Evolutionary conservation across 345 rosid species (phyloP), one percentile per base, ranked within the genome.

Genomic region (Iberis pinnata): DNA sequence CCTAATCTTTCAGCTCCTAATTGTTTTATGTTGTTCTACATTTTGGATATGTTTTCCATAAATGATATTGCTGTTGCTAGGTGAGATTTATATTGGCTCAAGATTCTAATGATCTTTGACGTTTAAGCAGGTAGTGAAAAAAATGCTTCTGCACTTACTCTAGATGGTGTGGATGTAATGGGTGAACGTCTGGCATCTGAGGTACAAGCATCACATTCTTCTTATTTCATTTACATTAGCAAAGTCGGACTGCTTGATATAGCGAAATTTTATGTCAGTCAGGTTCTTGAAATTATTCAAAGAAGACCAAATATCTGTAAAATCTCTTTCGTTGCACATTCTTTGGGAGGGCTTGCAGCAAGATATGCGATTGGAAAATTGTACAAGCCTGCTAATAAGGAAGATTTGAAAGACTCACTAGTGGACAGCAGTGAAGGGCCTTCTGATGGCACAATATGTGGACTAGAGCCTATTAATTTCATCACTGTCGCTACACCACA

Each of bases 81-180:
- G 2, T 20, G 18, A 16, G 36, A 27, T 15, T 25, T 15, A 2
- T 24, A 16, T 26, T 18, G 17, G 22, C 14, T 8, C 14, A 42
- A 43, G 45, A 18, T 29, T 29, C 33, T 29, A 2, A 45, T 37
- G 18, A 38, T 2, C 58, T 58, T 41, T 27, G 29, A 29, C 2
- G 43, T 45, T 53, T 48, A 43, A 65, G 32, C 75, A 92, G 97
- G 98, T 64, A 92, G 98, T 38, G 86, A 92, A 36, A 70, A 80
- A 15, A 92, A 88, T 68, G 64, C 45, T 44, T 76, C 77, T 39
- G 73, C 13, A 50, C 78, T 77, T 64, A 80, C 90, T 27, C 59
- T 92, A 37, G 98, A 92, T 73, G 97, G 98, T 26, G 90, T 88
- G 53, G 98, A 88, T 70, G 90, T 92, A 50, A 92, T 92, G 98